Evolutionary conservation across 352 stramenopile species (phyloP).

Genomic region (Globisporangium carolinianum): DNA sequence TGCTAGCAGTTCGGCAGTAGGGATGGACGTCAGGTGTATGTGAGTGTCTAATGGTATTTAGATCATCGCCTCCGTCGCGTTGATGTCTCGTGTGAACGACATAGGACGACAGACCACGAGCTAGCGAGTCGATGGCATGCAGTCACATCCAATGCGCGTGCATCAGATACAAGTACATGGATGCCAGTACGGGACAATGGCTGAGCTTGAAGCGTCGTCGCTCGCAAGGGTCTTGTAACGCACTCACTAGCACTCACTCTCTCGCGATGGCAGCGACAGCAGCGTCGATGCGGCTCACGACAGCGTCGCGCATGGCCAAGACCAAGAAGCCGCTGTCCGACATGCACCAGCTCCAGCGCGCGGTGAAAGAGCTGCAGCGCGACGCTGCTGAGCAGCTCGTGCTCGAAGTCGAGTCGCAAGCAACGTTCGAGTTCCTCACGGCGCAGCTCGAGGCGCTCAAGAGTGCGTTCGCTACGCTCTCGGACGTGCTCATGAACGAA

Average conservation of each 20-base stretch:
- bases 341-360: slow-evolving; percentile 74
- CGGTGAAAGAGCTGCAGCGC: slow-evolving; percentile 69
- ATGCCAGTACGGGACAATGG: too few species aligned
- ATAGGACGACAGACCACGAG: too few species aligned
- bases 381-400: slow-evolving; percentile 68
- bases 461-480: slow-evolving; percentile 70
- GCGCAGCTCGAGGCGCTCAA: slow-evolving; percentile 72
- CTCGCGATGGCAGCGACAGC: slow-evolving; percentile 22
- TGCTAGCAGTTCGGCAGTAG: background rate
- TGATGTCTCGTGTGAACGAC: too few species aligned
- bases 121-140: too few species aligned
- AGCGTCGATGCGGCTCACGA: slow-evolving; percentile 39
- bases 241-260: too few species aligned
- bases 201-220: too few species aligned
- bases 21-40: background rate
- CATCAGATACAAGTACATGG: too few species aligned
- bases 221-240: too few species aligned
- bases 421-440: slow-evolving; percentile 78
- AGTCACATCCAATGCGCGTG: too few species aligned
- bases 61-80: background rate
- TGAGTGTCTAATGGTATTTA: slow-evolving; percentile 9
- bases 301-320: slow-evolving; percentile 58
- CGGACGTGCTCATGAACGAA: slow-evolving; percentile 71
- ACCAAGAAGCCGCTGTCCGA: slow-evolving; percentile 75
- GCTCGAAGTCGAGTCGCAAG: slow-evolving; percentile 73